Evolutionary conservation across 208 protist genomes (phyloP), one percentile per base, ranked within the genome.

Genomic region (Wallacemonas sp.): DNA sequence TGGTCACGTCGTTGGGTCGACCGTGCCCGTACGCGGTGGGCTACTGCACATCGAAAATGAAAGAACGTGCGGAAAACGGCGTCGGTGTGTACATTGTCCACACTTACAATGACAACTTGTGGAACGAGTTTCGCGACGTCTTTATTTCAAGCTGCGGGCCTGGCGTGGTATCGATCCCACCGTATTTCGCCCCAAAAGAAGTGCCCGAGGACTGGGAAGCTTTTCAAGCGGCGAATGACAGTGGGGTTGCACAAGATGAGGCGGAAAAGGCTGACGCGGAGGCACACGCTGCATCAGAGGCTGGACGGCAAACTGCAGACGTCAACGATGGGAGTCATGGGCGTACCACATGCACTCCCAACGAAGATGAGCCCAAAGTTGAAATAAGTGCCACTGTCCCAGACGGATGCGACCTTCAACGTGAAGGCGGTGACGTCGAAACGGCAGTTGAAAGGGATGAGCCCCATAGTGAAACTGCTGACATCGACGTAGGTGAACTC

Each of bases 81-180:
- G 72, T 85, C 26, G 85, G 85, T 39, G 79, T 91, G 1, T 81
- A 81, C 39, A 29, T 92, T 27, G 41, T 90, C 5, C 72, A 91
- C 26, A 87, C 65, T 39, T 92, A 81, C 34, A 70, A 58, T 9
- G 85, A 92, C 63, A 66, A 62, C 30, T 61, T 92, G 57, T 92
- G 89, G 85, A 63, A 78, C 22, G 63, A 80, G 30, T 79, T 73
- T n/a, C 63, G 77, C 37, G 53, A 41, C 36, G 62, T 65, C 3
- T 90, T 81, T 61, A 63, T 76, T 66, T 41, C 63, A 12, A 55
- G 3, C 42, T 71, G 71, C 65, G 44, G 37, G 24, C 48, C 39
- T 38, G 15, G 34, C 19, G 60, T 45, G 41, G 53, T 52, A 27
- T 50, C 50, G 22, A 41, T 85, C 22, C 70, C 70, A 1, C 4